A percentile compares a stretch with the other conserved stretches of the same genome.
Evolutionary conservation across 768 basidiomycete genomes (phyloP).

Genomic region (Trametes villosa): DNA sequence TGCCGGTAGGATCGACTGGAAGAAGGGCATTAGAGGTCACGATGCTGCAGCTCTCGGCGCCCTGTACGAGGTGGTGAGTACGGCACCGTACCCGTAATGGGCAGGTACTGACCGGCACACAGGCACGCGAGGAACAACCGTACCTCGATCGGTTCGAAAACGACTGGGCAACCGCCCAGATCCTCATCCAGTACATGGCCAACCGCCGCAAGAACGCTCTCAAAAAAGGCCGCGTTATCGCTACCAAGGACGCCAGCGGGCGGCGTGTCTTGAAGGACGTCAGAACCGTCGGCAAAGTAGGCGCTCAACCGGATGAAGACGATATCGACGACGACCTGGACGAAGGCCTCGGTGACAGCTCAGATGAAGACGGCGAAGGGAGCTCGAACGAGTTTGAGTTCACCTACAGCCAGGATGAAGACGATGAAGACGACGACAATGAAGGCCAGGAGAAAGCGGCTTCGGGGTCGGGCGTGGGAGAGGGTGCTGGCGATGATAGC

Average conservation of each 20-base stretch:
- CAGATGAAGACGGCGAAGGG: not conserved
- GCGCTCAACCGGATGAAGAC: not conserved
- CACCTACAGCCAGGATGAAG: not conserved
- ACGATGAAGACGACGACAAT: not conserved
- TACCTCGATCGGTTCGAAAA: slow-evolving; percentile 17
- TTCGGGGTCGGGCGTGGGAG: no score
- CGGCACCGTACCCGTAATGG: not conserved
- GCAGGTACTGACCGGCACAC: not conserved
- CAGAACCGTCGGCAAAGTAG: not conserved
- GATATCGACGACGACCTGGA: not conserved
- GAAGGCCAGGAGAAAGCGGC: not conserved
- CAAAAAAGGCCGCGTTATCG: not conserved
- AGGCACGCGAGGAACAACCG: slow-evolving; percentile 8
- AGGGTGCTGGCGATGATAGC: no score
- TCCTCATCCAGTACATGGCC: slow-evolving; percentile 23
- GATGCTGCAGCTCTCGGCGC: not conserved
- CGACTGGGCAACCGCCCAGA: slow-evolving; percentile 26
- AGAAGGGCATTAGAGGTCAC: not conserved
- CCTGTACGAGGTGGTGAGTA: not conserved
- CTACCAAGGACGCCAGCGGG: not conserved
- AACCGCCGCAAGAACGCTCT: slow-evolving; percentile 22
- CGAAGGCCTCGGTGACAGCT: not conserved
- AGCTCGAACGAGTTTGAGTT: no score
- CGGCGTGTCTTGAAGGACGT: not conserved
- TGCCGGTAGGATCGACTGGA: not conserved